These are phyloP conservation scores for Setaria italica DNA, from an alignment of 202 grass and related monocot genomes.

Conservation along the genomic window DNA sequence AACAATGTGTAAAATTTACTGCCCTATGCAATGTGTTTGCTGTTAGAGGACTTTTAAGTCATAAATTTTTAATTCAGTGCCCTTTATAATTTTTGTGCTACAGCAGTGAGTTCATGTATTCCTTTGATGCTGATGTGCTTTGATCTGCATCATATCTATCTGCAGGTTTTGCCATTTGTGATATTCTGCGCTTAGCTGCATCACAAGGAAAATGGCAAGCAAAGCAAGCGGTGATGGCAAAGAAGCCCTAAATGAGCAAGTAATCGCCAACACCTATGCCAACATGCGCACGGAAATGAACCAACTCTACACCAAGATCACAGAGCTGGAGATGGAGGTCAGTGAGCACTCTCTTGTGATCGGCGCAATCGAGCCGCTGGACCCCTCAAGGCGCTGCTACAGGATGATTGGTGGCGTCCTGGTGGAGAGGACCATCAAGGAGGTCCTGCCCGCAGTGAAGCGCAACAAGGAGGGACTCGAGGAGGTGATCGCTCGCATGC, in stretches of 20 bases:
- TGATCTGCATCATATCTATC: background rate
- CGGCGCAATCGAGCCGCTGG: slow-evolving; percentile 69
- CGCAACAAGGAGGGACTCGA: slow-evolving; percentile 87
- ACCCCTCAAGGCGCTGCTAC: slow-evolving; percentile 77
- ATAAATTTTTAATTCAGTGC: background rate
- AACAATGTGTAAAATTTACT: no score
- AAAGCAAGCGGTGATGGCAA: slow-evolving; percentile 46
- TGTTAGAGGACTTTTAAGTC: background rate
- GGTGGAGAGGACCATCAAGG: slow-evolving; percentile 84
- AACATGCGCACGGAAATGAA: slow-evolving; percentile 85
- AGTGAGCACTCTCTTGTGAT: slow-evolving; percentile 88
- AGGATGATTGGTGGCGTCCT: slow-evolving; percentile 88
- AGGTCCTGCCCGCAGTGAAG: slow-evolving; percentile 76
- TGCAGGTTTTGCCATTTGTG: background rate
- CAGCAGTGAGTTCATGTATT: background rate
- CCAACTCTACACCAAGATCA: slow-evolving; percentile 92
- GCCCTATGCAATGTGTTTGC: background rate
- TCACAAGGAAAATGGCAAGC: slow-evolving; percentile 58
- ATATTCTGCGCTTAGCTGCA: background rate
- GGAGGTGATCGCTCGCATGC: slow-evolving; percentile 71
- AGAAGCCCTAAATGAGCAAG: slow-evolving; percentile 77
- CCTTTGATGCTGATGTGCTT: background rate
- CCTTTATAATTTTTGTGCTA: background rate
- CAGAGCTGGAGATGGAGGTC: slow-evolving; percentile 87
- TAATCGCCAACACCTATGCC: slow-evolving; percentile 66